phyloP scores from a whole-genome alignment of 2,329 filamentous ascomycete genomes.

The Hymenoscyphus scutula region DNA sequence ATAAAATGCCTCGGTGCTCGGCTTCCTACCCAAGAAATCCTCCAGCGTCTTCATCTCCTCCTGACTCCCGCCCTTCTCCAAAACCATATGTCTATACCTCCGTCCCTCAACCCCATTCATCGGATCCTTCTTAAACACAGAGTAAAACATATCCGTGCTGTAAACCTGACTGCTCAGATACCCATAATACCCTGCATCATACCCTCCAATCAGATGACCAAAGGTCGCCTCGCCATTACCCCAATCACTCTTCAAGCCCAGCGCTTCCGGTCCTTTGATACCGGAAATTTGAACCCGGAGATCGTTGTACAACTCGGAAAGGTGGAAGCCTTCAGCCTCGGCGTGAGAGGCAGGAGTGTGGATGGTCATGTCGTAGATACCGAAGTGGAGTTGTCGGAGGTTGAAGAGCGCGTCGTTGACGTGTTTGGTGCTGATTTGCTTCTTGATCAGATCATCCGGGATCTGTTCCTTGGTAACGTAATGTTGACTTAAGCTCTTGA shows the following conservation, averaged over 20 bases:
- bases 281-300: slow-evolving; percentile 70
- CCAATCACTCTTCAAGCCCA: slow-evolving; percentile 57
- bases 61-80: slow-evolving; percentile 73
- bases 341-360: slow-evolving; percentile 69
- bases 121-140: slow-evolving; percentile 72
- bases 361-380: slow-evolving; percentile 80
- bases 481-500: slow-evolving; percentile 68
- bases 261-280: slow-evolving; percentile 69
- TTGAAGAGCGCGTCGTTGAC: slow-evolving; percentile 80
- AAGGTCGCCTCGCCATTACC: slow-evolving; percentile 78
- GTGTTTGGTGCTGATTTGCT: slow-evolving; percentile 73
- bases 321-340: slow-evolving; percentile 63
- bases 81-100: slow-evolving; percentile 72
- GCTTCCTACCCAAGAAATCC: slow-evolving; percentile 74
- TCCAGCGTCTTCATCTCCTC: slow-evolving; percentile 79
- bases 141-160: slow-evolving; percentile 82
- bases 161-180: slow-evolving; percentile 76
- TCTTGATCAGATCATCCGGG: slow-evolving; percentile 70
- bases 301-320: slow-evolving; percentile 68
- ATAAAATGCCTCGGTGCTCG: slow-evolving; percentile 77
- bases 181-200: slow-evolving; percentile 82
- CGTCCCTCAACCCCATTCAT: slow-evolving; percentile 74
- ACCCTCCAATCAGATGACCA: slow-evolving; percentile 79
- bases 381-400: slow-evolving; percentile 75
- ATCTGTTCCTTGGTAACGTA: slow-evolving; percentile 69